phyloP scores from a whole-genome alignment of 1,284 basidiomycete genomes.

The Apiotrichum porosum region DNA sequence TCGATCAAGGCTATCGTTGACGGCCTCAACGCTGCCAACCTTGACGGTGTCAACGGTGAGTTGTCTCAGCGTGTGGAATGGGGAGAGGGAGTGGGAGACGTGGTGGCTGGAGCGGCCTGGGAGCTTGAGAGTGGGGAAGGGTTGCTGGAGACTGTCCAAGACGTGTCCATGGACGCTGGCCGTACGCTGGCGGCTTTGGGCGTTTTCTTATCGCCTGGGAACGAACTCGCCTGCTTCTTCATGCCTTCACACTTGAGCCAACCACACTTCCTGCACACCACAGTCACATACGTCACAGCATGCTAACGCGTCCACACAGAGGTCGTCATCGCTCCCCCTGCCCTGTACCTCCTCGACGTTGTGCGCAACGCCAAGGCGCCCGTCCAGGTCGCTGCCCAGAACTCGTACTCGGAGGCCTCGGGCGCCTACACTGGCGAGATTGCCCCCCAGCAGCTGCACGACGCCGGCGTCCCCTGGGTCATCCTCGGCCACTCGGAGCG shows the following conservation, averaged over 20 bases:
- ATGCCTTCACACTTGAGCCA: too few species aligned
- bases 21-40: constrained; percentile 66
- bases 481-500: constrained; percentile 98
- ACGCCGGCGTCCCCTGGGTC: constrained; percentile 84
- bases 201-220: too few species aligned
- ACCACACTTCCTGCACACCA: too few species aligned
- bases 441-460: constrained; percentile 76
- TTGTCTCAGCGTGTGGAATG: constrained; percentile 13
- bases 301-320: too few species aligned
- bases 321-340: constrained; percentile 86
- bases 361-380: constrained; percentile 57
- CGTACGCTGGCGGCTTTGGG: too few species aligned
- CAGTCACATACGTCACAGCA: too few species aligned
- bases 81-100: too few species aligned
- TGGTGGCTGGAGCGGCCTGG: too few species aligned
- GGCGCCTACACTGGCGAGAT: constrained; percentile 97
- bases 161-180: neutral
- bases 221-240: too few species aligned
- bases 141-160: neutral
- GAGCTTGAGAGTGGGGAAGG: neutral
- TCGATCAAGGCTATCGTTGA: constrained; percentile 63
- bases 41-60: constrained; percentile 70
- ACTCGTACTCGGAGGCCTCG: constrained; percentile 75
- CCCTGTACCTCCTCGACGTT: constrained; percentile 73
- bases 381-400: constrained; percentile 84